phyloP scores from a whole-genome alignment of 176 grass and related monocot species.

The Aegilops bicornis region DNA sequence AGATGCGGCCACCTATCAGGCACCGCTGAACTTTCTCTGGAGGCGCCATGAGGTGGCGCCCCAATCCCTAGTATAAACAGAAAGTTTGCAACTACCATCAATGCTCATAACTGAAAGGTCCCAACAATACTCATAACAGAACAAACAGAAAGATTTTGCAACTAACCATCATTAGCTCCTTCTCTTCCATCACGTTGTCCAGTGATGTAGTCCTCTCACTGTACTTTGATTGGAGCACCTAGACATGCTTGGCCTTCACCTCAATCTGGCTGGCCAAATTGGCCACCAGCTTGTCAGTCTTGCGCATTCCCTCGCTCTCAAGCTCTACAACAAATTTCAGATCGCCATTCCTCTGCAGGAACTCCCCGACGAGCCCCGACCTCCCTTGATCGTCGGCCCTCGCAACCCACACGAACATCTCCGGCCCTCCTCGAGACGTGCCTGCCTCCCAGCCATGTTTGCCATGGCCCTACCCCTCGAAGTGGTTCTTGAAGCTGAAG shows the following conservation, averaged over 20 bases:
- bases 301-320: slow-evolving; percentile 34
- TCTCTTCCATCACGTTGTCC: slow-evolving; percentile 48
- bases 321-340: slow-evolving; percentile 39
- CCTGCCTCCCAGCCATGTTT: slow-evolving; percentile 34
- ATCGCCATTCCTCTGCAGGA: not conserved
- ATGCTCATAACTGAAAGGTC: not conserved
- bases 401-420: slow-evolving; percentile 49
- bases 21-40: too few relatives aligned
- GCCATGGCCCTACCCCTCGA: slow-evolving; percentile 27
- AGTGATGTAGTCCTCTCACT: slow-evolving; percentile 38
- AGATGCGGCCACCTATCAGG: too few relatives aligned
- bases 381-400: slow-evolving; percentile 35
- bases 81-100: too few relatives aligned
- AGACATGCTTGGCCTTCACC: slow-evolving; percentile 37
- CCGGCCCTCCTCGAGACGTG: not conserved
- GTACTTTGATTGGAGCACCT: slow-evolving; percentile 41
- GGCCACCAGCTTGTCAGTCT: slow-evolving; percentile 40
- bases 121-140: not conserved
- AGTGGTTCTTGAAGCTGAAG: slow-evolving; percentile 36
- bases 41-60: too few relatives aligned
- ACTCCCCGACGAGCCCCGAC: slow-evolving; percentile 28
- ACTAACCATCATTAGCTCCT: slow-evolving; percentile 25
- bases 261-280: slow-evolving; percentile 43
- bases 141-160: not conserved
- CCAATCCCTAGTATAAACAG: too few relatives aligned